Evolutionary conservation across 805 yeast genomes (phyloP).

Genomic region (Kazachstania martiniae): DNA sequence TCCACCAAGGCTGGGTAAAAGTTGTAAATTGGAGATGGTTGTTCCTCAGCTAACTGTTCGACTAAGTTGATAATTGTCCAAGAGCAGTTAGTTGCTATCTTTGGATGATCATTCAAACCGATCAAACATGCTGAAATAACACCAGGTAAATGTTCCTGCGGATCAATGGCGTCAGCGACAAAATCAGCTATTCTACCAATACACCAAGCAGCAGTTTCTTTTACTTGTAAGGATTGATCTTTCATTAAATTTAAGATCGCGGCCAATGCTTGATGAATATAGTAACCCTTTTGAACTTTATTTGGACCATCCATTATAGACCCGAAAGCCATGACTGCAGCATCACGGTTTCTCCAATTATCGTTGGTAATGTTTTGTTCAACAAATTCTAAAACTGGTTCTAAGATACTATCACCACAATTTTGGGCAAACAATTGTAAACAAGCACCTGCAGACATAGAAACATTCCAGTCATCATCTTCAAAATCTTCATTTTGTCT

Average conservation of each 20-base stretch:
- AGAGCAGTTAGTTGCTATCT: slow-evolving; percentile 92
- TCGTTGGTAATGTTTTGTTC: slow-evolving; percentile 51
- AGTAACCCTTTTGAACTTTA: slow-evolving; percentile 48
- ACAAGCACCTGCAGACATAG: slow-evolving; percentile 99
- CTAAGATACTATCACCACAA: slow-evolving; percentile 77
- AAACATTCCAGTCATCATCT: slow-evolving; percentile 94
- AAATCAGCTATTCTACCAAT: slow-evolving; percentile 90
- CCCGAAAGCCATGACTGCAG: slow-evolving; percentile 98
- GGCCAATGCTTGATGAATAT: slow-evolving; percentile 72
- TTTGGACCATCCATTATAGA: slow-evolving; percentile 94
- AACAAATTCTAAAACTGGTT: slow-evolving; percentile 76
- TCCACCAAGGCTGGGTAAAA: slow-evolving; percentile 65
- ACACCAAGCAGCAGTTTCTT: slow-evolving; percentile 98
- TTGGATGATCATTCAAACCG: slow-evolving; percentile 88
- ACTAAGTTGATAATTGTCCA: slow-evolving; percentile 91
- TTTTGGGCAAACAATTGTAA: slow-evolving; percentile 86
- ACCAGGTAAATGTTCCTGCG: slow-evolving; percentile 51
- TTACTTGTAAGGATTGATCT: slow-evolving; percentile 74
- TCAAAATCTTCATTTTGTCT: slow-evolving; percentile 89
- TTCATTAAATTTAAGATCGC: slow-evolving; percentile 66
- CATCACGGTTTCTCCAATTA: slow-evolving; percentile 85
- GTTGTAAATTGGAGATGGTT: slow-evolving; percentile 57
- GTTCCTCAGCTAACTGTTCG: slow-evolving; percentile 53
- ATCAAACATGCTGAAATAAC: slow-evolving; percentile 61
- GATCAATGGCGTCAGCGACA: slow-evolving; percentile 65